Evolutionary conservation across 2,329 filamentous ascomycete genomes (phyloP), one percentile per base, ranked within the genome.

Genomic region (Aspergillus ochraceoroseus): DNA sequence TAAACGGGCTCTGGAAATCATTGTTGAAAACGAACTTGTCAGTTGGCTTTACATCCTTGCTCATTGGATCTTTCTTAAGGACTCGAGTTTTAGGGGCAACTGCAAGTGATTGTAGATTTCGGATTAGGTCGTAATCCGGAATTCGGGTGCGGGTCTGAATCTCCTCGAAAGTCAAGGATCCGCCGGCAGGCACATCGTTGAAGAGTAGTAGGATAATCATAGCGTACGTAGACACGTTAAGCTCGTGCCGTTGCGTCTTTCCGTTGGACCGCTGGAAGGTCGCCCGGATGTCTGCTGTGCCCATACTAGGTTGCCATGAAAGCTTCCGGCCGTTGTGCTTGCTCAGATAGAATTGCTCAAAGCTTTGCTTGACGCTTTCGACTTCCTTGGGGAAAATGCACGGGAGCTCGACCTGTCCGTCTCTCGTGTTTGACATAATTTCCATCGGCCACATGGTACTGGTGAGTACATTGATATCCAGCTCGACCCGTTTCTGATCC

Each of bases 391-490:
- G 88, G 60, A 84, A 95, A 39, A 79, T 82, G 70, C 85, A 87
- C 1, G 58, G 41, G 4, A 57, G 41, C 54, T 61, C 67, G 45
- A 58, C 63, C 44, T 44, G 75, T 53, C 65, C 76, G 55, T 67
- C 75, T 54, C 61, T 78, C 62, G 59, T 56, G 17, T 64, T 67
- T 5, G 83, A 81, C 80, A 95, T 88, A 8, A 87, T 79, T 54
- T 95, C 89, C 51, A 88, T 79, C 2, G 92, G 92, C 92, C 92
- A 98, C 60, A 87, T 90, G 63, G 94, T 95, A 52, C 83, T 89
- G 0, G 89, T 95, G 26, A 98, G 75, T 19, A 98, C 83, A 50
- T 81, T 87, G 65, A 95, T 83, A 34, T 76, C 77, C 15, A 98
- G 74, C 32, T 96, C 92, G 18, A 90, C 79, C 19, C 75, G 79